phyloP scores from a whole-genome alignment of 192 early-diverging fungal genomes.

The Paraglomus brasilianum region DNA sequence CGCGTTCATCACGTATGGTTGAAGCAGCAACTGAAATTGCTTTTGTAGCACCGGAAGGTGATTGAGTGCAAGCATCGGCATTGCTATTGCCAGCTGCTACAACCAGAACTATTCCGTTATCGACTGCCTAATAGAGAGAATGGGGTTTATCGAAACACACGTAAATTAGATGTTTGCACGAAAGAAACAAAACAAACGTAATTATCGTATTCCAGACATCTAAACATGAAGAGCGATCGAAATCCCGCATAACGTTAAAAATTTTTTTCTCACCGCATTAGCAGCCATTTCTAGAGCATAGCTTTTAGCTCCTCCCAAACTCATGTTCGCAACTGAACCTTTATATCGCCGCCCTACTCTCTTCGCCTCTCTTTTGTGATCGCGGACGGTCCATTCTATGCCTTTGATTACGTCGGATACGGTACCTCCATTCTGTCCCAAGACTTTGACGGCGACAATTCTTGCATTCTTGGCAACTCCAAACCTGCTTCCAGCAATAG shows the following conservation, averaged over 20 bases:
- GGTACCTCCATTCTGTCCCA: slow-evolving; percentile 84
- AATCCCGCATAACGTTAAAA: too few relatives aligned
- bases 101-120: slow-evolving; percentile 71
- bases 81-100: slow-evolving; percentile 87
- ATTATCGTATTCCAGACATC: slow-evolving; percentile 35
- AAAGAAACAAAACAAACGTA: background rate
- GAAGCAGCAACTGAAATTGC: slow-evolving; percentile 86
- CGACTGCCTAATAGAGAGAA: slow-evolving; percentile 52
- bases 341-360: too few relatives aligned
- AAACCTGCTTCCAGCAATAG: slow-evolving; percentile 73
- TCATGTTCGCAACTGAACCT: too few relatives aligned
- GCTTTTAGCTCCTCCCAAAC: slow-evolving; percentile 91
- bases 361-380: slow-evolving; percentile 33
- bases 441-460: slow-evolving; percentile 87
- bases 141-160: slow-evolving; percentile 36
- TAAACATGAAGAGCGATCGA: slow-evolving; percentile 39
- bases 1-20: slow-evolving; percentile 69
- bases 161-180: background rate
- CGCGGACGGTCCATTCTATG: slow-evolving; percentile 65
- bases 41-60: slow-evolving; percentile 68
- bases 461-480: slow-evolving; percentile 87
- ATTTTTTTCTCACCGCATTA: too few relatives aligned
- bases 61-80: slow-evolving; percentile 75
- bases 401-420: slow-evolving; percentile 87
- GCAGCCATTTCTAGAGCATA: too few relatives aligned